These are phyloP conservation scores for Galerina marginata DNA, from an alignment of 768 basidiomycete species.

Conservation along the genomic window DNA sequence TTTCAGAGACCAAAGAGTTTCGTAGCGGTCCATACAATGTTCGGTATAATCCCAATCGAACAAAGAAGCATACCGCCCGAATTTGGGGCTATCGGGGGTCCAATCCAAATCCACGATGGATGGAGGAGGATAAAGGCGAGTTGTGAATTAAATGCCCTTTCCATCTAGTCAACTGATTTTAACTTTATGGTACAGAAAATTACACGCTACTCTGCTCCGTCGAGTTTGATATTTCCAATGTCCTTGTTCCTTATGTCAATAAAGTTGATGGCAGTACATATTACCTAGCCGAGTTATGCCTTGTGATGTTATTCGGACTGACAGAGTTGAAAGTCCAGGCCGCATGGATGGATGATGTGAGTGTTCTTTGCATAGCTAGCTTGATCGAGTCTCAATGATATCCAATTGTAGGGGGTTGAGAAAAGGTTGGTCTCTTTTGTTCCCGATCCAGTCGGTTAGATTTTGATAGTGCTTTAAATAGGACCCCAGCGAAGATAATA, in stretches of 20 bases:
- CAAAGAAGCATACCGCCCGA: not conserved
- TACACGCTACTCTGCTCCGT: conserved; percentile 35
- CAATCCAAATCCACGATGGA: conserved; percentile 21
- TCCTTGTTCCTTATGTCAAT: conserved; percentile 9
- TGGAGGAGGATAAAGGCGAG: conserved; percentile 30
- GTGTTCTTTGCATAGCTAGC: conserved; percentile 13
- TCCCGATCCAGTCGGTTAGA: not conserved
- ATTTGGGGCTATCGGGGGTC: too few relatives aligned
- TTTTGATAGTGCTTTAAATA: not conserved
- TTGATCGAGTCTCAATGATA: not conserved
- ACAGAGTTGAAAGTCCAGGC: conserved; percentile 60
- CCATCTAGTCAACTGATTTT: not conserved
- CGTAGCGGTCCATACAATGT: conserved; percentile 37
- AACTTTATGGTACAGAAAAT: conserved; percentile 21
- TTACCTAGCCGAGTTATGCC: conserved; percentile 40
- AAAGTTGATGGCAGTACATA: conserved; percentile 13
- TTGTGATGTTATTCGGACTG: conserved; percentile 56
- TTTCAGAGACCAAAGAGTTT: conserved; percentile 51
- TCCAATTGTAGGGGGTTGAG: conserved; percentile 12
- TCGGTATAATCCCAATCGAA: conserved; percentile 21
- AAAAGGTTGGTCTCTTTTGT: conserved; percentile 4
- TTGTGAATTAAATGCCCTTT: conserved; percentile 3
- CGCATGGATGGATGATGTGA: conserved; percentile 53
- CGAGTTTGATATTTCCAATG: conserved; percentile 28
- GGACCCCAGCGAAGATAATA: conserved; percentile 43